These are phyloP conservation scores for Paxillus involutus DNA, from an alignment of 768 basidiomycete species.

Conservation along the genomic window DNA sequence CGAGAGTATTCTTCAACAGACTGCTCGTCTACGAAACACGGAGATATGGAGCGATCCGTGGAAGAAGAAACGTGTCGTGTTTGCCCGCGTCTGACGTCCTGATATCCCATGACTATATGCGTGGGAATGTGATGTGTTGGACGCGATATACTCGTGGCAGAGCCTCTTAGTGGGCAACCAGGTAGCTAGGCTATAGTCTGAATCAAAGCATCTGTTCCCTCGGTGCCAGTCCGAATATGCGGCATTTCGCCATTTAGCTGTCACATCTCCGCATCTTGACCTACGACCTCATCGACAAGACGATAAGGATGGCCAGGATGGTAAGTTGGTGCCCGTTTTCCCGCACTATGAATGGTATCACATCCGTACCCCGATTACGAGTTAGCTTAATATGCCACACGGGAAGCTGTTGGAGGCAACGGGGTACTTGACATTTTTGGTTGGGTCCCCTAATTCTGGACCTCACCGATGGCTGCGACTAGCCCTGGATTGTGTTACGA, in stretches of 20 bases:
- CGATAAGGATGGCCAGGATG: neutral
- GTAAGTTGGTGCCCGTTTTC: neutral
- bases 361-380: too few species aligned
- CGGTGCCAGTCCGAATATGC: neutral
- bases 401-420: too few species aligned
- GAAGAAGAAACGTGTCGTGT: conserved; percentile 70
- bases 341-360: too few species aligned
- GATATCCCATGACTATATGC: neutral
- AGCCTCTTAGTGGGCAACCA: neutral
- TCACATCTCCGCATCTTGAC: neutral
- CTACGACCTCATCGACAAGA: too few species aligned
- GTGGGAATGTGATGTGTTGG: neutral
- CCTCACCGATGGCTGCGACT: too few species aligned
- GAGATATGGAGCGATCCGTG: conserved; percentile 83
- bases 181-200: neutral
- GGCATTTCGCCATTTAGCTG: too few species aligned
- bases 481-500: too few species aligned
- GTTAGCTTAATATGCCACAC: too few species aligned
- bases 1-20: conserved; percentile 49
- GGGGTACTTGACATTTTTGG: too few species aligned
- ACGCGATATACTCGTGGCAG: neutral
- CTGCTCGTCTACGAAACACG: conserved; percentile 45
- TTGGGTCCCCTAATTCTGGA: too few species aligned
- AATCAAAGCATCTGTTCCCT: neutral
- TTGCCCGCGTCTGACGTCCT: conserved; percentile 44